phyloP scores from a whole-genome alignment of 306 rosid genomes.

The Lupinus albus region DNA sequence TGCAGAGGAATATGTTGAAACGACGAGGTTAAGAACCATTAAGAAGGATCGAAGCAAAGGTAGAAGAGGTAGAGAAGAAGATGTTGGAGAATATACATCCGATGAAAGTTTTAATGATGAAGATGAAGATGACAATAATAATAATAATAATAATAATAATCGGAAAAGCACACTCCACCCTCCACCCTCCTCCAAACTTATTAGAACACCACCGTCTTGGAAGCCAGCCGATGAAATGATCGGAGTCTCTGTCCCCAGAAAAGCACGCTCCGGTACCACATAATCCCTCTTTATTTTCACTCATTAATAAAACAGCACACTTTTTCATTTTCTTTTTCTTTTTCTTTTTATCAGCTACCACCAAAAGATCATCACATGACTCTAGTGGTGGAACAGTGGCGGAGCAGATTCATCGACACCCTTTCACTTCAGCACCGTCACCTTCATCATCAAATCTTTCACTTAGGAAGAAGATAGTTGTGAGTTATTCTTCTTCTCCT shows the following conservation, averaged over 20 bases:
- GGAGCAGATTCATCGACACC: conserved; percentile 70
- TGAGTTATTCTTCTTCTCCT: too few relatives aligned
- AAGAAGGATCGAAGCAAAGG: conserved; percentile 76
- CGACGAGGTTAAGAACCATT: conserved; percentile 59
- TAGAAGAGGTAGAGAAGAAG: conserved; percentile 40
- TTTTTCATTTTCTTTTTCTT: too few relatives aligned
- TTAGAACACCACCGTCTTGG: conserved; percentile 70
- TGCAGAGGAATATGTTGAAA: conserved; percentile 86
- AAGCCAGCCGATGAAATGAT: conserved; percentile 96
- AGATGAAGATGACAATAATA: conserved; percentile 72
- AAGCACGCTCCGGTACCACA: conserved; percentile 92
- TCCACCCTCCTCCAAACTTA: conserved; percentile 69
- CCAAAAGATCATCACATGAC: conserved; percentile 96
- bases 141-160: conserved; percentile 73
- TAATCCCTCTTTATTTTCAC: too few relatives aligned
- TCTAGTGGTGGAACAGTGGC: conserved; percentile 46
- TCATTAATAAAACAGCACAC: too few relatives aligned
- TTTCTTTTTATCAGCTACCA: conserved; percentile 52
- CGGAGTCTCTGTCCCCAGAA: conserved; percentile 86
- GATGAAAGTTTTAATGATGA: conserved; percentile 57
- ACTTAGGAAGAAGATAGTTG: conserved; percentile 86
- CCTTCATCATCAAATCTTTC: conserved; percentile 71
- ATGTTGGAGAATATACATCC: conserved; percentile 66
- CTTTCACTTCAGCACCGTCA: conserved; percentile 71
- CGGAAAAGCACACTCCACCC: conserved; percentile 78